Evolutionary conservation across 805 yeast genomes (phyloP), one percentile per base, ranked within the genome.

Genomic region (Jamesozyma lodderae): DNA sequence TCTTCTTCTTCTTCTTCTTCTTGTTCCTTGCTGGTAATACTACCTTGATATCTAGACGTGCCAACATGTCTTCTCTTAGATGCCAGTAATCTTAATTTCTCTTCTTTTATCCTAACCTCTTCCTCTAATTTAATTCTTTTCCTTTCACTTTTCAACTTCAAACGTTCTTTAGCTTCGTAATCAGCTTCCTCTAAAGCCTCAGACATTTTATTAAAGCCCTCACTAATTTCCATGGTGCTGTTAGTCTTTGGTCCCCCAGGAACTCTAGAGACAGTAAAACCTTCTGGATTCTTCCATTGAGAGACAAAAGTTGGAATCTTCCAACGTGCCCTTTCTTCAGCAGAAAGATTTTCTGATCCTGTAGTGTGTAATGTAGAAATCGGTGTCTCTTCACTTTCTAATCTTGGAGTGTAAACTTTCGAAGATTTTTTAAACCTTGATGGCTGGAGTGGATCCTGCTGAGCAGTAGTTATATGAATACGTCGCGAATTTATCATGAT

Each of bases 251-350:
- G 60, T 9, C 52, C 59, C 22, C 57, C 60, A 2, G 68, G 62
- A 0, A 68, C 68, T 42, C 96, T 67, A 51, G 81, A 77, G 32
- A 88, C 79, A 1, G 95, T 77, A 54, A 77, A 85, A 1, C 97
- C 96, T 48, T 83, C 81, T 14, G 88, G 84, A 58, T 92, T 92
- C 59, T 87, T 88, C 96, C 97, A 92, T 57, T 85, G 86, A 1
- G 97, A 90, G 0, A 90, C 74, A 1, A 94, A 85, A 0, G 95
- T 79, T 0, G 97, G 97, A 22, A 92, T 86, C 34, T 72, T 70
- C 96, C 96, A 90, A 43, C 74, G 70, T 20, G 73, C 75, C 45
- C 77, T 82, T 37, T 87, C 94, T 47, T 80, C 84, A 20, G 75
- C 73, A 0, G 87, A 73, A 15, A 81, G 57, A 50, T 70, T 64